Conservation (phyloP, 176 grass and related monocot species). For the Oryza coarctata region DNA sequence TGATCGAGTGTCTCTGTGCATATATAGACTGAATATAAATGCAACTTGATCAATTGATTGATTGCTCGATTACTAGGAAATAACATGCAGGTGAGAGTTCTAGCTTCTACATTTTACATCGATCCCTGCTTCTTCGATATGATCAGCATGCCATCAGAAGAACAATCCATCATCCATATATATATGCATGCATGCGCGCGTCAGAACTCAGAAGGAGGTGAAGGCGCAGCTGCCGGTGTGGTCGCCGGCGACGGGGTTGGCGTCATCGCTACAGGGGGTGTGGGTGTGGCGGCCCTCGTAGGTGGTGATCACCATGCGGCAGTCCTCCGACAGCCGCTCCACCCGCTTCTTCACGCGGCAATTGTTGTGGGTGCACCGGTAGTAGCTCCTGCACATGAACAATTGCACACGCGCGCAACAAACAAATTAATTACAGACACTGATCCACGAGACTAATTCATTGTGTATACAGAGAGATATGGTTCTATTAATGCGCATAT, state of each 20-base stretch:
- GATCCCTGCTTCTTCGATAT: neutral
- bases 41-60: neutral
- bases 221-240: constrained; percentile 59
- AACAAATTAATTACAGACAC: neutral
- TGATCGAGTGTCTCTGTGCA: no score
- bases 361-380: constrained; percentile 91
- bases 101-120: neutral
- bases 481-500: no score
- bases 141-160: neutral
- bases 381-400: constrained; percentile 68
- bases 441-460: neutral
- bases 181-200: neutral
- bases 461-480: neutral
- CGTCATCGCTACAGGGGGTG: constrained; percentile 70
- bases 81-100: neutral
- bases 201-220: constrained; percentile 66
- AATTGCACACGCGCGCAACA: neutral
- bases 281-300: constrained; percentile 95
- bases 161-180: neutral
- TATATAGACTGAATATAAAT: neutral
- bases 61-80: neutral
- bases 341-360: constrained; percentile 99
- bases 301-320: constrained; percentile 96
- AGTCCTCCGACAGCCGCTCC: constrained; percentile 85
- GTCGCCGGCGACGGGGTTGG: constrained; percentile 42